A percentile compares a stretch with the other conserved stretches of the same genome.
These are phyloP conservation scores for Simmondsia chinensis DNA, from an alignment of 148 eudicot species.

Conservation along the genomic window DNA sequence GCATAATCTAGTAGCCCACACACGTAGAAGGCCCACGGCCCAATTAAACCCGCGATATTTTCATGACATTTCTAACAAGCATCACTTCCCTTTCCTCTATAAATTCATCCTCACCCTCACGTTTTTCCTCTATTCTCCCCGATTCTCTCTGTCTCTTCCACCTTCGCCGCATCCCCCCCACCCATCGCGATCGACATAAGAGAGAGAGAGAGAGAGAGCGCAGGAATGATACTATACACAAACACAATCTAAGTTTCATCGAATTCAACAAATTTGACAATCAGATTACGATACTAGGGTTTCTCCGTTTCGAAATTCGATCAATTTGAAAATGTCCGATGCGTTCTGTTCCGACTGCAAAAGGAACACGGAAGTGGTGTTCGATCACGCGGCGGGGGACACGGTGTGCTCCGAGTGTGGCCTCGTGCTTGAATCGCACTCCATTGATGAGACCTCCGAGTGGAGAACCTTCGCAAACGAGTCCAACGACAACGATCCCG, in stretches of 20 bases:
- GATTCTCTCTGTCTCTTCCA: background rate
- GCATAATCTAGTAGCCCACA: too few relatives aligned
- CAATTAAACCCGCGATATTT: too few relatives aligned
- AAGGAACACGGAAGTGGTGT: conserved; percentile 38
- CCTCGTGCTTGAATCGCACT: conserved; percentile 38
- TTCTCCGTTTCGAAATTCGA: background rate
- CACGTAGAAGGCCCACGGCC: too few relatives aligned
- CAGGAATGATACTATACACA: background rate
- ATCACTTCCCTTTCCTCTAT: background rate
- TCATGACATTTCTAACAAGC: conserved; percentile 8
- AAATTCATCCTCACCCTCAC: background rate
- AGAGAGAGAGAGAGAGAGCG: background rate
- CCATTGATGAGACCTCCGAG: conserved; percentile 52
- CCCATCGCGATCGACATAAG: too few relatives aligned
- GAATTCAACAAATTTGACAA: too few relatives aligned
- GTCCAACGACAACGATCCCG: conserved; percentile 49
- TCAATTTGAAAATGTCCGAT: conserved; percentile 20
- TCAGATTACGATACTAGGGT: too few relatives aligned
- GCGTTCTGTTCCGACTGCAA: conserved; percentile 32
- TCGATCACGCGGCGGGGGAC: conserved; percentile 52
- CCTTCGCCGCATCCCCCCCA: background rate
- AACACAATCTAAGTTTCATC: background rate
- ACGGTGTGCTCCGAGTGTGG: conserved; percentile 55
- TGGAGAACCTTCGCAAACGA: conserved; percentile 54
- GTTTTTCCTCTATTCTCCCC: background rate